Evolutionary conservation across 2,329 filamentous ascomycete genomes (phyloP), one percentile per base, ranked within the genome.

Genomic region (Claviceps capensis): DNA sequence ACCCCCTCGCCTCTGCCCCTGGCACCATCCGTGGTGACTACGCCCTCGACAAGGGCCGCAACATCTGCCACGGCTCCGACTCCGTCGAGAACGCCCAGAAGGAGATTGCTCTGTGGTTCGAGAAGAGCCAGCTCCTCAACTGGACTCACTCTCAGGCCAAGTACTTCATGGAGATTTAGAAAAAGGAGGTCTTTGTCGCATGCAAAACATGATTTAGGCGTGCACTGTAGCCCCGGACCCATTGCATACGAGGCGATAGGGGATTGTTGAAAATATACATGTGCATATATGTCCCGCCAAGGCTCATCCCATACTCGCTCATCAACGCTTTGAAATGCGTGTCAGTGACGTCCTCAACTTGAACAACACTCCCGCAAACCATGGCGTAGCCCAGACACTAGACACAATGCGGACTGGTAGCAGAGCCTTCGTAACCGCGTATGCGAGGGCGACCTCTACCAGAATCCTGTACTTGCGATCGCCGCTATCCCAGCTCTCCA

Each of bases 51-150:
- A 69, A 73, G 69, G 93, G 93, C 76, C 88, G 91, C 73, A 98
- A 98, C 81, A 89, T 97, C 77, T 97, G 91, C 87, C 93, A 98
- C 84, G 93, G 93, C 71, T 96, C 89, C 74, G 93, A 98, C 82
- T 83, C 80, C 70, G 91, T 98, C 74, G 93, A 98, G 83, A 95
- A 82, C 78, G 93, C 93, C 75, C 82, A 97, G 86, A 96, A 97
- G 87, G 93, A 98, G 81, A 98, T 98, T 70, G 85, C 85, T 67
- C 84, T 97, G 70, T 98, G 93, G 93, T 98, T 98, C 86, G 83
- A 86, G 75, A 77, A 86, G 62, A 83, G 82, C 63, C 93, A 97
- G 74, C 70, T 95, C 67, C 74, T 88, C 74, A 78, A 69, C 75
- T 97, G 86, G 82, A 91, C 93, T 81, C 77, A 78, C 62, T 78